Evolutionary conservation across 2,329 filamentous ascomycete species (phyloP).

Genomic region (Monosporascus sp.): DNA sequence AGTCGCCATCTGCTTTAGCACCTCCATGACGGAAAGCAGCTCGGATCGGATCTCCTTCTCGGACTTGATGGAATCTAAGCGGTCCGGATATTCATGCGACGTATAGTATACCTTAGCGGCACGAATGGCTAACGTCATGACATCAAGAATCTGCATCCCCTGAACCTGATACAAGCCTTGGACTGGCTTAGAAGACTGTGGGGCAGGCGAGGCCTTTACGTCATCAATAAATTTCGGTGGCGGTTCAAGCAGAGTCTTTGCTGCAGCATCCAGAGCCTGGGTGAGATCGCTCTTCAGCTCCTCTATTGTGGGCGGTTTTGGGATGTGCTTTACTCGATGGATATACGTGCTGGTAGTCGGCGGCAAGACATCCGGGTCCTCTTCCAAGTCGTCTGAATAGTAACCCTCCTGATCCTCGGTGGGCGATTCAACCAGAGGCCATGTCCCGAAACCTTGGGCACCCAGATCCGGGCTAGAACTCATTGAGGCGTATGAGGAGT

Average conservation of each 20-base stretch:
- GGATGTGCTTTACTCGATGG: slow-evolving; percentile 72
- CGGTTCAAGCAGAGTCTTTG: slow-evolving; percentile 64
- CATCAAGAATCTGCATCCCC: slow-evolving; percentile 86
- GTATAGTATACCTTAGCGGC: slow-evolving; percentile 97
- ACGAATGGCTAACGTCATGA: slow-evolving; percentile 90
- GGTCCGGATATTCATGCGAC: slow-evolving; percentile 79
- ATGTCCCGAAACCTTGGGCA: slow-evolving; percentile 32
- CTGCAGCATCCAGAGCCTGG: slow-evolving; percentile 25
- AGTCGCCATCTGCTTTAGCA: slow-evolving; percentile 85
- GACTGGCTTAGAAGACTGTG: slow-evolving; percentile 28
- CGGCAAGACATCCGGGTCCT: slow-evolving; percentile 80
- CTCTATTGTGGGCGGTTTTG: slow-evolving; percentile 76
- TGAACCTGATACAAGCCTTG: slow-evolving; percentile 81
- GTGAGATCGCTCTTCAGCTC: slow-evolving; percentile 65
- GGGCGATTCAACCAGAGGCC: slow-evolving; percentile 42
- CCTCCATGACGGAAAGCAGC: slow-evolving; percentile 79
- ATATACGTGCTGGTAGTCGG: slow-evolving; percentile 96
- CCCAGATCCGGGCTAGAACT: slow-evolving; percentile 53
- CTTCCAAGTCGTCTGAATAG: slow-evolving; percentile 56
- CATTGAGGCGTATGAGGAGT: slow-evolving; percentile 57
- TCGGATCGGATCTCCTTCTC: slow-evolving; percentile 83
- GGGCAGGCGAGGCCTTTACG: slow-evolving; percentile 10
- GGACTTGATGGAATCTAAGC: slow-evolving; percentile 78
- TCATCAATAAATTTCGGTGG: slow-evolving; percentile 8
- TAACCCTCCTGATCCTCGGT: slow-evolving; percentile 39